phyloP scores from a whole-genome alignment of 192 early-diverging fungal genomes.

The Entophlyctis luteolus region DNA sequence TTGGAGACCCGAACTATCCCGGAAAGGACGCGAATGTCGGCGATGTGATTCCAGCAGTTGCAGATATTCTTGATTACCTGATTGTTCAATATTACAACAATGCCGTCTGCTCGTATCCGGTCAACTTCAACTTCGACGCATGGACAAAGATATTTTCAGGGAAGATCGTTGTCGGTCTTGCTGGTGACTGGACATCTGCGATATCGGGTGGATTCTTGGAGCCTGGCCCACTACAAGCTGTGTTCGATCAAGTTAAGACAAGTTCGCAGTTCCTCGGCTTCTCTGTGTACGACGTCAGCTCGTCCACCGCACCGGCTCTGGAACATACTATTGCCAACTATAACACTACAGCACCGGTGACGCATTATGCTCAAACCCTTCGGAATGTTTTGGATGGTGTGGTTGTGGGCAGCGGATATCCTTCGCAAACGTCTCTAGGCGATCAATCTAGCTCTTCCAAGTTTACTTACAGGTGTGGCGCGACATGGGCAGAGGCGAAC shows the following conservation, averaged over 20 bases:
- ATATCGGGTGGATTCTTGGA: conserved; percentile 18
- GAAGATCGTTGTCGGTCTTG: conserved; percentile 10
- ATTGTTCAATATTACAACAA: conserved; percentile 17
- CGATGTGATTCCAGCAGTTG: conserved; percentile 1
- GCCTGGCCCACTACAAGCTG: conserved; percentile 20
- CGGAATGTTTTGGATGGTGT: conserved; percentile 4
- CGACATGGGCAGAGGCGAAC: conserved; percentile 21
- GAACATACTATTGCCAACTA: not conserved
- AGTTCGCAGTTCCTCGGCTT: conserved; percentile 15
- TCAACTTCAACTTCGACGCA: conserved; percentile 10
- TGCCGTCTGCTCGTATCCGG: conserved; percentile 12
- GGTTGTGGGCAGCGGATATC: conserved; percentile 14
- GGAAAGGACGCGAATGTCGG: conserved; percentile 20
- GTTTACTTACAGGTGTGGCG: not conserved
- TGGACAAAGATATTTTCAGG: conserved; percentile 11
- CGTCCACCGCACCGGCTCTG: conserved; percentile 12
- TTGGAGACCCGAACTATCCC: conserved; percentile 1
- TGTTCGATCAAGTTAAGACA: not conserved
- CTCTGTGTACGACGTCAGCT: conserved; percentile 17
- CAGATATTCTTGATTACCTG: not conserved
- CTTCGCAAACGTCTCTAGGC: not conserved
- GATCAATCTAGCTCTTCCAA: not conserved
- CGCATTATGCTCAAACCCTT: conserved; percentile 5
- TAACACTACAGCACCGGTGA: not conserved
- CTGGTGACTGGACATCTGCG: conserved; percentile 24